Evolutionary conservation across 495 filamentous ascomycete species (phyloP), one percentile per base, ranked within the genome.

Genomic region (Hamigera avellanea): DNA sequence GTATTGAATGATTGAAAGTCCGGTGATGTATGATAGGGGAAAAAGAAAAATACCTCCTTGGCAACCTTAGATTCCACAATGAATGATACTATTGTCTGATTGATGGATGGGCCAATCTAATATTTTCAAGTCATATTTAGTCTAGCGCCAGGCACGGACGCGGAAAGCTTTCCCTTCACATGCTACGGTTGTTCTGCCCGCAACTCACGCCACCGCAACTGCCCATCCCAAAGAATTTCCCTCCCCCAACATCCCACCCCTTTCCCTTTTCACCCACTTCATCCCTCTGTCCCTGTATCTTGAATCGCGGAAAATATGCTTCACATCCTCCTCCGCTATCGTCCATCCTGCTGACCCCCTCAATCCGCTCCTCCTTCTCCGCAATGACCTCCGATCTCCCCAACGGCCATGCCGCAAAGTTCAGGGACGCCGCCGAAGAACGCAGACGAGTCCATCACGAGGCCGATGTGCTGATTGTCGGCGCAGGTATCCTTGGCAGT

Each of bases 401-500:
- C 38, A 57, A 62, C 28, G 53, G 52, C 41, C 49, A 56, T 41
- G 42, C 37, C 35, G 33, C 44, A 33, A 44, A 49, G 37, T 46
- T 48, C 28, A 33, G 38, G n/a, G 49, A 53, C 36, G 42, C 43
- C 27, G 52, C 53, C 32, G 50, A 54, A 38, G 37, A 65, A 48
- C 60, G 69, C 35, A 58, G 74, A 40, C 52, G 50, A 15, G 38
- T 62, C 8, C 63, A 76, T 54, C 71, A 77, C 42, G 66, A 76
- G 39, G 67, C 70, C 27, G 91, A 98, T 47, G 74, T 95, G 23
- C 78, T 94, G 19, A 78, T 98, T 31, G 78, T 96, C 14, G 91
- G 91, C 43, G 91, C 85, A 0, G 91, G 91, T 34, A 69, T 96
- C 37, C 69, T 94, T 28, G 91, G 91, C 14, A 93, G 85, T 54